phyloP scores from a whole-genome alignment of 371 early-diverging fungal species.

The Globomyces sp. region DNA sequence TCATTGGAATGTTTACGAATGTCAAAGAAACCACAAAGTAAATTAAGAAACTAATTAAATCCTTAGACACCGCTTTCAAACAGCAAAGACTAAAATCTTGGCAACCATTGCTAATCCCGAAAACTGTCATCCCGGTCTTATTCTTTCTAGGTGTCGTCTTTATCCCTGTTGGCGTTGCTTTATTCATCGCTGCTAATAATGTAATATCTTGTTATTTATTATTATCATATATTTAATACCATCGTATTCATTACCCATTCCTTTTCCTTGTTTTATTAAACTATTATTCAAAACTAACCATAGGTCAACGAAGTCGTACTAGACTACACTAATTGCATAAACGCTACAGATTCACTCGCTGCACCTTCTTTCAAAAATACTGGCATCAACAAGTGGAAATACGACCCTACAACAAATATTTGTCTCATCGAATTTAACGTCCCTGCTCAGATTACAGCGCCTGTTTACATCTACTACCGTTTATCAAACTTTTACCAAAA shows the following conservation, averaged over 20 bases:
- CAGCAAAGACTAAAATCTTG: conserved; percentile 97
- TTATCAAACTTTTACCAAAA: conserved; percentile 98
- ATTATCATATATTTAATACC: not conserved
- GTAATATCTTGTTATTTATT: conserved; percentile 18
- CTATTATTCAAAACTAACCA: conserved; percentile 17
- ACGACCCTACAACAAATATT: conserved; percentile 28
- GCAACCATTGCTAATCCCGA: conserved; percentile 97
- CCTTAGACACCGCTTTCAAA: conserved; percentile 85
- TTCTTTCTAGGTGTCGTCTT: conserved; percentile 89
- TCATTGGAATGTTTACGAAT: conserved; percentile 10
- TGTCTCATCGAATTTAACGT: conserved; percentile 81
- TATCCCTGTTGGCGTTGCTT: conserved; percentile 77
- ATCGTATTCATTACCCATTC: not conserved
- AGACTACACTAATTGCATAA: conserved; percentile 84
- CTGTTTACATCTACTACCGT: conserved; percentile 91
- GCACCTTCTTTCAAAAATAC: conserved; percentile 20
- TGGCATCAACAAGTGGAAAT: conserved; percentile 42
- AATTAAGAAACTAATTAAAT: not conserved
- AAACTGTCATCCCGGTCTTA: conserved; percentile 88
- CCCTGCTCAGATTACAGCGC: conserved; percentile 63
- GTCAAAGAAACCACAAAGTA: conserved; percentile 15
- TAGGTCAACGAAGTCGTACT: conserved; percentile 77
- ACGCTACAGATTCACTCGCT: conserved; percentile 23
- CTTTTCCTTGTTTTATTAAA: not conserved
- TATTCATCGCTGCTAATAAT: conserved; percentile 43